phyloP scores from a whole-genome alignment of 805 yeast species.

The Ogataea paraovalis region DNA sequence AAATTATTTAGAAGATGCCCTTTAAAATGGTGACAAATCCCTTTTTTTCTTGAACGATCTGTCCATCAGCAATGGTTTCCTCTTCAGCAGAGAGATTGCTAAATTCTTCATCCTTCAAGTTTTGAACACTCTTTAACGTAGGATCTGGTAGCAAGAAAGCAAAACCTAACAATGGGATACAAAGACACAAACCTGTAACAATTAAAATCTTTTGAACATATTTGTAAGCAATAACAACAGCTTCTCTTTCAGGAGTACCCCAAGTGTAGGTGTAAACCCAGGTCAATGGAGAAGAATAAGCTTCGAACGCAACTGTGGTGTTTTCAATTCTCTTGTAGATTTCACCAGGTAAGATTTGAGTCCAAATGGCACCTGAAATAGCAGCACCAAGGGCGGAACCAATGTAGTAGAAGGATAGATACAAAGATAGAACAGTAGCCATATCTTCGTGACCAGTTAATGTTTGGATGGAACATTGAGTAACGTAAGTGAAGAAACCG shows the following conservation, averaged over 20 bases:
- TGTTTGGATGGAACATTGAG: slow-evolving; percentile 58
- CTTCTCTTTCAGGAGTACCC: slow-evolving; percentile 60
- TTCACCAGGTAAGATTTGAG: slow-evolving; percentile 48
- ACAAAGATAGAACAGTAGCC: slow-evolving; percentile 58
- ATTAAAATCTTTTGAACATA: slow-evolving; percentile 57
- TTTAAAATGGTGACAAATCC: neutral
- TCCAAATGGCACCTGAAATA: slow-evolving; percentile 71
- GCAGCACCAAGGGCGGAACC: slow-evolving; percentile 63
- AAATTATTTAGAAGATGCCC: no score
- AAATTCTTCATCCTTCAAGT: slow-evolving; percentile 12
- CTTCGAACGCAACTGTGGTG: slow-evolving; percentile 37
- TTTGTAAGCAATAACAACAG: slow-evolving; percentile 54
- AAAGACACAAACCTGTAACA: slow-evolving; percentile 50
- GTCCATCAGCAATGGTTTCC: neutral
- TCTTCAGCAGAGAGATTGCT: neutral
- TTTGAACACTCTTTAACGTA: slow-evolving; percentile 16
- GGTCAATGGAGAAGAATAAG: slow-evolving; percentile 51
- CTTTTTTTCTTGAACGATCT: neutral
- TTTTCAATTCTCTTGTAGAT: slow-evolving; percentile 37
- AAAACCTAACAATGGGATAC: slow-evolving; percentile 47
- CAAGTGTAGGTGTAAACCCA: slow-evolving; percentile 47
- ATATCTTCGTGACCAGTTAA: slow-evolving; percentile 58
- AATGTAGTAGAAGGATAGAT: slow-evolving; percentile 53
- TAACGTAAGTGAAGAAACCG: slow-evolving; percentile 64
- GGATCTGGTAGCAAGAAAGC: slow-evolving; percentile 50